phyloP scores from a whole-genome alignment of 495 filamentous ascomycete genomes.

The Melanomma pulvis-pyrius region DNA sequence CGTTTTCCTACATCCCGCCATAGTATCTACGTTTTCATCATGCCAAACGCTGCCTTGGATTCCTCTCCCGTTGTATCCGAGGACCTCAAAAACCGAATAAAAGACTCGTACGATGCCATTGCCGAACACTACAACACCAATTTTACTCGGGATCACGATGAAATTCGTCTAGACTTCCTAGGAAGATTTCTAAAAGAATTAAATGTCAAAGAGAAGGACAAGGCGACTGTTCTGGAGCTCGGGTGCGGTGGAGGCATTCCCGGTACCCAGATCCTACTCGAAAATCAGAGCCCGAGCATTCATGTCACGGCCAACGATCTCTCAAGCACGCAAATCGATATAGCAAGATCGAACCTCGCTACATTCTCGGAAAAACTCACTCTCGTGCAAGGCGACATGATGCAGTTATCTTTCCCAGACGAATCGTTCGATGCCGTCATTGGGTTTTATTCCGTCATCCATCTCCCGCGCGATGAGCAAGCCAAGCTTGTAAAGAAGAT shows the following conservation, averaged over 20 bases:
- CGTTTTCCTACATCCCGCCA: neutral
- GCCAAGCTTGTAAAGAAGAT: constrained; percentile 43
- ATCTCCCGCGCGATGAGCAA: constrained; percentile 52
- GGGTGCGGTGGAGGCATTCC: neutral
- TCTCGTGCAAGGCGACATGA: constrained; percentile 49
- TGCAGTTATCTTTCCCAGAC: constrained; percentile 41
- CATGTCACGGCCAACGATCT: constrained; percentile 50
- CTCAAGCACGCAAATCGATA: constrained; percentile 43
- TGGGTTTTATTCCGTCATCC: constrained; percentile 52
- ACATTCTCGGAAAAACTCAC: neutral
- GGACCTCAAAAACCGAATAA: constrained; percentile 34
- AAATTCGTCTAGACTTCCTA: constrained; percentile 41
- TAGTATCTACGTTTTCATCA: neutral
- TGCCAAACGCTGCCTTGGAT: neutral
- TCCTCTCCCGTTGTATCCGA: neutral
- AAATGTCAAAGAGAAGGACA: neutral
- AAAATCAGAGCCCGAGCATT: neutral
- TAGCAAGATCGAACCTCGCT: constrained; percentile 39
- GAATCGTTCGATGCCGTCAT: constrained; percentile 48
- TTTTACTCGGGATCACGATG: constrained; percentile 44
- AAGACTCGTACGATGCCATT: constrained; percentile 49
- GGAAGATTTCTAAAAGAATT: neutral
- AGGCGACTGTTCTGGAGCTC: constrained; percentile 2
- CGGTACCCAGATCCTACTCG: neutral
- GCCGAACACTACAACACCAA: constrained; percentile 44